These are phyloP conservation scores for Chaetomium strumarium DNA, from an alignment of 2,329 filamentous ascomycete genomes.

Conservation along the genomic window DNA sequence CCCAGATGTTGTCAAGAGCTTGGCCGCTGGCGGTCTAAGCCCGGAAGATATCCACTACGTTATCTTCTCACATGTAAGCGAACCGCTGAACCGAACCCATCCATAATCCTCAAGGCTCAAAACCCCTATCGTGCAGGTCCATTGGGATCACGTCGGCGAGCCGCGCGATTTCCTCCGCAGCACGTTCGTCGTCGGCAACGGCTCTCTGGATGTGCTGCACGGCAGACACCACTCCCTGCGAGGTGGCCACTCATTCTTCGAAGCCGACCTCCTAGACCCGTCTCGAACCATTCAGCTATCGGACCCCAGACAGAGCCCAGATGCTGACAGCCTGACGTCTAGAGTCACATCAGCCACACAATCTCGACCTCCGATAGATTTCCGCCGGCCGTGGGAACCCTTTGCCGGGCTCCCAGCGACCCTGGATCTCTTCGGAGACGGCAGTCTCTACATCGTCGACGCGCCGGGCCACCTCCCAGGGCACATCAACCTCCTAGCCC, in stretches of 20 bases:
- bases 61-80: constrained; percentile 38
- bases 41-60: constrained; percentile 20
- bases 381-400: constrained; percentile 12
- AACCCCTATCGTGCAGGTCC: constrained; percentile 20
- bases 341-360: not conserved
- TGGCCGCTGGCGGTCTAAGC: constrained; percentile 13
- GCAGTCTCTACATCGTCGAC: constrained; percentile 40
- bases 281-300: constrained; percentile 22
- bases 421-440: constrained; percentile 39
- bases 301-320: not conserved
- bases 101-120: not conserved
- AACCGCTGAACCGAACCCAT: not conserved
- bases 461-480: constrained; percentile 44
- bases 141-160: constrained; percentile 48
- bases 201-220: constrained; percentile 32
- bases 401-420: constrained; percentile 12
- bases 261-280: constrained; percentile 36
- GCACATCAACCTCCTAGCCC: constrained; percentile 42
- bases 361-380: not conserved
- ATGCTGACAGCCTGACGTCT: not conserved
- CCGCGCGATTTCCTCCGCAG: constrained; percentile 41
- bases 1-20: constrained; percentile 31
- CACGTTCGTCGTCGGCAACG: constrained; percentile 42
- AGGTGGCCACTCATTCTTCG: constrained; percentile 37
- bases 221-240: constrained; percentile 13